Evolutionary conservation across 257 asterid genomes (phyloP).

Genomic region (Coffea eugenioides): DNA sequence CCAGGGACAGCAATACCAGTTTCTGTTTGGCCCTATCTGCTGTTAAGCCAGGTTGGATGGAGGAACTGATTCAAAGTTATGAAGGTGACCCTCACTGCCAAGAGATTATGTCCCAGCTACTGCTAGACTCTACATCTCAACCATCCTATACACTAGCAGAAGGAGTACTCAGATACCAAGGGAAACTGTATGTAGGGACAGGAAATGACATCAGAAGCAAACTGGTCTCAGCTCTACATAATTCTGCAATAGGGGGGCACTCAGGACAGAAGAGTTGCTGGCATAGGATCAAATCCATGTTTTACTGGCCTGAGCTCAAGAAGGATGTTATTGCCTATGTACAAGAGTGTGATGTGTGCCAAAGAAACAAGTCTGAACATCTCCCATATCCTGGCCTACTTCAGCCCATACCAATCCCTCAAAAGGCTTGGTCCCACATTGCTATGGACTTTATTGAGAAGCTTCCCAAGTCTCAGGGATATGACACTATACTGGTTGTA

Average conservation of each 20-base stretch:
- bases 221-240: accelerated
- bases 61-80: background rate
- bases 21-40: background rate
- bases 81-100: background rate
- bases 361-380: no score
- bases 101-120: no score
- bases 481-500: background rate
- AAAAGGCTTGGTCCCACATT: background rate
- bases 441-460: background rate
- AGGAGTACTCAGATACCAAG: background rate
- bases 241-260: background rate
- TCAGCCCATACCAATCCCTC: background rate
- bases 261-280: background rate
- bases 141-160: background rate
- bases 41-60: background rate
- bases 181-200: background rate
- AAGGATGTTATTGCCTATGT: no score
- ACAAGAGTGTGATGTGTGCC: background rate
- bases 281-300: background rate
- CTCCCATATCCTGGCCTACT: background rate
- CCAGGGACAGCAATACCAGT: accelerated
- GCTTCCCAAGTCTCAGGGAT: background rate
- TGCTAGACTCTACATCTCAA: accelerated
- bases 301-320: background rate
- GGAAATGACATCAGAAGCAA: no score